Evolutionary conservation across 2,329 filamentous ascomycete genomes (phyloP), one percentile per base, ranked within the genome.

Genomic region (Colletotrichum graminicola): DNA sequence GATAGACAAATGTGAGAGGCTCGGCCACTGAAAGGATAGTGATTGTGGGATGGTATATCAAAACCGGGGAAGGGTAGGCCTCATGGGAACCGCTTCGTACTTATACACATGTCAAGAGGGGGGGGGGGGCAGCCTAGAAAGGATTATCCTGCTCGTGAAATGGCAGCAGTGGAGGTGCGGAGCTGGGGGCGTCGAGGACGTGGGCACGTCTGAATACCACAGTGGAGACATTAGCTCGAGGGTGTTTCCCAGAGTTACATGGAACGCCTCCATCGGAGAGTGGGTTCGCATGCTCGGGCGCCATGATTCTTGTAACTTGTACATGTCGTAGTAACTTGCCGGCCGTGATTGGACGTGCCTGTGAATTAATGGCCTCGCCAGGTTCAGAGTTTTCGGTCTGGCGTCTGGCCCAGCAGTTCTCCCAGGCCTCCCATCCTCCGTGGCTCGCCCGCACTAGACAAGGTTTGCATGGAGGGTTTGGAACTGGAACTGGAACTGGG

Each of bases 11-110:
- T 36, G 59, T 65, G 52, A 54, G 59, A 72, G 65, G 66, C 66
- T 69, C 66, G 66, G 66, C 67, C 69, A 72, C 63, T 39, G 73
- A 51, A 66, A 71, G 71, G 63, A 71, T 73, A 56, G 67, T 71
- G 73, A 71, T 73, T 45, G 54, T 36, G 47, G 65, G 65, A 64
- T 72, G 54, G 29, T 26, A 49, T 67, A 23, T 66, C 68, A 41
- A 67, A 54, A 63, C 52, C 45, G 52, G 59, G 21, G 43, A 45
- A 23, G 34, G 55, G 16, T 47, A 54, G 36, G 36, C 23, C 3
- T 56, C 60, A 56, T 18, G 51, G 43, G 68, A 57, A 52, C 49
- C 34, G 45, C 43, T 52, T 51, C 43, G 62, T 71, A 71, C 68
- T 71, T 71, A 71, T 71, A 67, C 57, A 57, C 49, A 67, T 67